These are phyloP conservation scores for Sporisorium iseilematis-ciliati DNA, from an alignment of 1,284 basidiomycete genomes.

Conservation along the genomic window DNA sequence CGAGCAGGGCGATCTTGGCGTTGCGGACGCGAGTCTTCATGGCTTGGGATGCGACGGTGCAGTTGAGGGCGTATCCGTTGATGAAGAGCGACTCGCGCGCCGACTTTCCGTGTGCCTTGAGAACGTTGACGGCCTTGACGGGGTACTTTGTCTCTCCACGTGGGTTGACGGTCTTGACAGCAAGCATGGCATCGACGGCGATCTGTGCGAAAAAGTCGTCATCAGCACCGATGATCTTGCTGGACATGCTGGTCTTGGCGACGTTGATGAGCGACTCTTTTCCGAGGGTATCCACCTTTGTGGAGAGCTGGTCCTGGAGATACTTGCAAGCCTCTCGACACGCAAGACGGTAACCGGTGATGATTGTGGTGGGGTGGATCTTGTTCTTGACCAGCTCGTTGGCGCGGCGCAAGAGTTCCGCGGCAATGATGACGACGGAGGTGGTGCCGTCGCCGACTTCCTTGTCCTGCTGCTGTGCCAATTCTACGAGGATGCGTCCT, in stretches of 20 bases:
- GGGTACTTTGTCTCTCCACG: constrained; percentile 98
- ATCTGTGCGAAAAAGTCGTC: constrained; percentile 98
- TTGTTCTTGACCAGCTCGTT: constrained; percentile 98
- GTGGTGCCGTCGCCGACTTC: constrained; percentile 99
- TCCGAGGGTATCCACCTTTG: constrained; percentile 92
- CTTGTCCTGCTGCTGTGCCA: constrained; percentile 99
- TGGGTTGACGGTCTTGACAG: constrained; percentile 93
- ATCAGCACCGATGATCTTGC: constrained; percentile 98
- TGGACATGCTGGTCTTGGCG: constrained; percentile 98
- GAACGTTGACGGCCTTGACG: constrained; percentile 98
- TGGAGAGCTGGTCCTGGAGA: constrained; percentile 96
- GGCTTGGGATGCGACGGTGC: constrained; percentile 98
- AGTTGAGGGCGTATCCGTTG: constrained; percentile 97
- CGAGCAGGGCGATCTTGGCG: constrained; percentile 97
- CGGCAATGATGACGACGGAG: constrained; percentile 96
- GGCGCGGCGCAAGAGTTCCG: constrained; percentile 92
- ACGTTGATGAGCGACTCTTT: constrained; percentile 93
- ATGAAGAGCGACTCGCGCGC: constrained; percentile 95
- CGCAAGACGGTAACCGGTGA: constrained; percentile 96
- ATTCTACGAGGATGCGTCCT: constrained; percentile 93
- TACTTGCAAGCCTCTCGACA: constrained; percentile 98
- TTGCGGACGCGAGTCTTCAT: constrained; percentile 95
- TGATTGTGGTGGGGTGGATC: constrained; percentile 99
- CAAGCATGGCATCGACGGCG: constrained; percentile 98
- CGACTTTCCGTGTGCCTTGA: constrained; percentile 97